phyloP scores from a whole-genome alignment of 768 basidiomycete genomes.

The Butyriboletus loyo region DNA sequence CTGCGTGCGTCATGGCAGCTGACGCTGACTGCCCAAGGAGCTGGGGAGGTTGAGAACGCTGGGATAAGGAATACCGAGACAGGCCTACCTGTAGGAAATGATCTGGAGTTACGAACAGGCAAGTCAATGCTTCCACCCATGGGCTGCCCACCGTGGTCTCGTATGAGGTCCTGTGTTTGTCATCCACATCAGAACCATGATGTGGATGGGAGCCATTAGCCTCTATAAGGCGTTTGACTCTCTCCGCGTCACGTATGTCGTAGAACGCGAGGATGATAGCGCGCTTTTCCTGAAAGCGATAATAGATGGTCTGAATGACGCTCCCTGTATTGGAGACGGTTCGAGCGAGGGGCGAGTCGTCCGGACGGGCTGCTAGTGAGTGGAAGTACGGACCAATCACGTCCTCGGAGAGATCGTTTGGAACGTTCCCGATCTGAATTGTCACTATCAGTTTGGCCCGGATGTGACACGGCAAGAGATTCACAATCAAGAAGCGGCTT shows the following conservation, averaged over 20 bases:
- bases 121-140: conserved; percentile 34
- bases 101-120: conserved; percentile 44
- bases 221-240: conserved; percentile 43
- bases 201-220: conserved; percentile 8
- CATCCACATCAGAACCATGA: background rate
- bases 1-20: conserved; percentile 46
- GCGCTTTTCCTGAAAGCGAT: conserved; percentile 46
- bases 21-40: conserved; percentile 49
- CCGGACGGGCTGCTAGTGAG: conserved; percentile 20
- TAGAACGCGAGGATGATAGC: conserved; percentile 61
- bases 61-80: background rate
- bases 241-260: conserved; percentile 53
- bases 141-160: conserved; percentile 1
- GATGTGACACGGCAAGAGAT: background rate
- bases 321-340: conserved; percentile 14
- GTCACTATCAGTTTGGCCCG: conserved; percentile 9
- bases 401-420: conserved; percentile 30
- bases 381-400: conserved; percentile 30
- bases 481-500: conserved; percentile 35
- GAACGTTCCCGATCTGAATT: conserved; percentile 42
- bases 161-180: conserved; percentile 3
- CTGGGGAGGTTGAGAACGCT: conserved; percentile 32
- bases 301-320: conserved; percentile 55
- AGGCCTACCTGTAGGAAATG: conserved; percentile 43
- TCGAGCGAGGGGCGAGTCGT: conserved; percentile 8